Conservation (phyloP, 2,329 filamentous ascomycete genomes). For the Fusarium sp. region DNA sequence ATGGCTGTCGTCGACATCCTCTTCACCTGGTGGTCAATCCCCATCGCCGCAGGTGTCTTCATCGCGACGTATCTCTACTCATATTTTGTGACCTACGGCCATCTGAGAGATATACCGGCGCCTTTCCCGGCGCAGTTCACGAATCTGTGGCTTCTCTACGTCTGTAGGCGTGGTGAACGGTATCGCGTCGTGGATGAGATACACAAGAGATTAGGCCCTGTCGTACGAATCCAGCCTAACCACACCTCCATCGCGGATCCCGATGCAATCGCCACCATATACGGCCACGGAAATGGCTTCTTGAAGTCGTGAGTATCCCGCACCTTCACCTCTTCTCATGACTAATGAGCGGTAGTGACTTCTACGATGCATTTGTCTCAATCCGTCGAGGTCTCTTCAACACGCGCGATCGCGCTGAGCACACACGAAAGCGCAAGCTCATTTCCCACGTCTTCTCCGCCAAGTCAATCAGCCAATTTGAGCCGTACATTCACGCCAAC, state of each 20-base stretch:
- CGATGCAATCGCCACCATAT: conserved; percentile 78
- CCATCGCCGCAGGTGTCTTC: conserved; percentile 58
- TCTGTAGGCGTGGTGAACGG: conserved; percentile 72
- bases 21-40: conserved; percentile 60
- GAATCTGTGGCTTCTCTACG: conserved; percentile 81
- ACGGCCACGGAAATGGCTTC: conserved; percentile 83
- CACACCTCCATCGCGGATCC: conserved; percentile 86
- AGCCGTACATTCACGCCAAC: conserved; percentile 87
- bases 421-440: conserved; percentile 89
- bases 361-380: conserved; percentile 92
- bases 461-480: conserved; percentile 84
- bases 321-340: rapidly evolving
- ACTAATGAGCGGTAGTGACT: conserved; percentile 65
- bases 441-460: conserved; percentile 87
- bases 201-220: conserved; percentile 80
- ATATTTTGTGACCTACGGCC: conserved; percentile 65
- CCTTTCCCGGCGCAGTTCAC: conserved; percentile 74
- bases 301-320: conserved; percentile 68
- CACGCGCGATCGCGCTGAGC: conserved; percentile 82
- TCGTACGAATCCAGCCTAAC: conserved; percentile 85
- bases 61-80: conserved; percentile 67
- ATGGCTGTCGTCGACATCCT: conserved; percentile 47
- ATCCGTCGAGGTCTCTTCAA: conserved; percentile 90
- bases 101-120: conserved; percentile 66
- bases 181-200: conserved; percentile 73